These are phyloP conservation scores for Umbellularia californica DNA, from an alignment of 164 flowering plant genomes.

Conservation along the genomic window DNA sequence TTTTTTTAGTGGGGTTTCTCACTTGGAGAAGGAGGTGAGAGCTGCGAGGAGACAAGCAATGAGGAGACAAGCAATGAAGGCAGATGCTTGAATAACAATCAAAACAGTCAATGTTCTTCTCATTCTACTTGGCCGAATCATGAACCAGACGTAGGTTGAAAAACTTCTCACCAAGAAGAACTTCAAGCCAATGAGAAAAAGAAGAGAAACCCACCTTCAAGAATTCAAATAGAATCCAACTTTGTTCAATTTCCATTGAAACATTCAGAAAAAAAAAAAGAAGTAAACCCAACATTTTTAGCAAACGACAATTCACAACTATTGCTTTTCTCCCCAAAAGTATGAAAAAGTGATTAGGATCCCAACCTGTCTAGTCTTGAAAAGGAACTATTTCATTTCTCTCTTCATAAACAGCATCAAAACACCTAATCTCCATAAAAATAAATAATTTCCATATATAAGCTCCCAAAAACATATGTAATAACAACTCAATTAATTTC, in stretches of 20 bases:
- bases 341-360: too few relatives aligned
- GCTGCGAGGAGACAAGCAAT: slow-evolving; percentile 62
- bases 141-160: slow-evolving; percentile 71
- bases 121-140: slow-evolving; percentile 68
- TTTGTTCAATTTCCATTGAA: not conserved
- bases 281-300: too few relatives aligned
- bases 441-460: too few relatives aligned
- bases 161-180: slow-evolving; percentile 60
- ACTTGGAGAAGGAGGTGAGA: slow-evolving; percentile 81
- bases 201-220: slow-evolving; percentile 28
- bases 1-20: not conserved
- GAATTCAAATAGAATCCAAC: slow-evolving; percentile 1
- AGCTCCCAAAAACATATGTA: too few relatives aligned
- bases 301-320: too few relatives aligned
- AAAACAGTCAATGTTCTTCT: slow-evolving; percentile 76
- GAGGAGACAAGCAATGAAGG: slow-evolving; percentile 68
- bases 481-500: too few relatives aligned
- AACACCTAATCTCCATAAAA: too few relatives aligned
- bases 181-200: slow-evolving; percentile 60
- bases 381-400: too few relatives aligned
- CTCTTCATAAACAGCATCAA: too few relatives aligned
- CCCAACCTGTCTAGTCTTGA: too few relatives aligned
- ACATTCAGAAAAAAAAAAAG: not conserved
- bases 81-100: slow-evolving; percentile 74
- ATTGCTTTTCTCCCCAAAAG: too few relatives aligned